Conservation (phyloP, 345 rosid species). For the Hypericum androsaemum region DNA sequence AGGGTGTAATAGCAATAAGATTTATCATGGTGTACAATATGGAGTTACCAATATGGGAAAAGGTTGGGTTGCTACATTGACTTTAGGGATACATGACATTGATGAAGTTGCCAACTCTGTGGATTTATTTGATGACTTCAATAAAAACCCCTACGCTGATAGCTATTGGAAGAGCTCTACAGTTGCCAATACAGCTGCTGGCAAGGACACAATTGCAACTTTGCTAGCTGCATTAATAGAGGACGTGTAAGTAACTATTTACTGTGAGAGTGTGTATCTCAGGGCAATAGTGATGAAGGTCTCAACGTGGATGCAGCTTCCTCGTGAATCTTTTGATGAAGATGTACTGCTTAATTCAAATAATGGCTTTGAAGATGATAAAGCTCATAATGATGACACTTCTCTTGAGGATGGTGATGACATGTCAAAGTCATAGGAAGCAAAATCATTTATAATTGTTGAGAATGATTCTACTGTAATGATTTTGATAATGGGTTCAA, state of each 20-base stretch:
- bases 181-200: slow-evolving; percentile 49
- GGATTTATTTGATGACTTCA: slow-evolving; percentile 62
- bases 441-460: slow-evolving; percentile 13
- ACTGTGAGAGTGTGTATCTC: slow-evolving; percentile 96
- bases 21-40: too few species aligned
- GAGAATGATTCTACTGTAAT: slow-evolving; percentile 33
- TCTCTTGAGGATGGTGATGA: slow-evolving; percentile 17
- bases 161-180: slow-evolving; percentile 66
- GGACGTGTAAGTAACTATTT: slow-evolving; percentile 95
- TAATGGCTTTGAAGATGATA: slow-evolving; percentile 42
- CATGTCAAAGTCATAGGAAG: slow-evolving; percentile 19
- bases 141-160: slow-evolving; percentile 71
- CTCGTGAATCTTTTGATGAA: slow-evolving; percentile 87
- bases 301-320: slow-evolving; percentile 99
- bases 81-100: slow-evolving; percentile 81
- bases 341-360: too few species aligned
- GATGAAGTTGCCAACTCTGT: slow-evolving; percentile 64
- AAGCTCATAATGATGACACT: slow-evolving; percentile 7
- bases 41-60: too few species aligned
- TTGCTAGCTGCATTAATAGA: slow-evolving; percentile 91
- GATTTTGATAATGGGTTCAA: slow-evolving; percentile 83
- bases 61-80: slow-evolving; percentile 93
- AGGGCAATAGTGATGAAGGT: slow-evolving; percentile 98
- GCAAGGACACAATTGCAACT: slow-evolving; percentile 85
- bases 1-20: too few species aligned